phyloP scores from a whole-genome alignment of 805 yeast species.

The Candida maltosa region DNA sequence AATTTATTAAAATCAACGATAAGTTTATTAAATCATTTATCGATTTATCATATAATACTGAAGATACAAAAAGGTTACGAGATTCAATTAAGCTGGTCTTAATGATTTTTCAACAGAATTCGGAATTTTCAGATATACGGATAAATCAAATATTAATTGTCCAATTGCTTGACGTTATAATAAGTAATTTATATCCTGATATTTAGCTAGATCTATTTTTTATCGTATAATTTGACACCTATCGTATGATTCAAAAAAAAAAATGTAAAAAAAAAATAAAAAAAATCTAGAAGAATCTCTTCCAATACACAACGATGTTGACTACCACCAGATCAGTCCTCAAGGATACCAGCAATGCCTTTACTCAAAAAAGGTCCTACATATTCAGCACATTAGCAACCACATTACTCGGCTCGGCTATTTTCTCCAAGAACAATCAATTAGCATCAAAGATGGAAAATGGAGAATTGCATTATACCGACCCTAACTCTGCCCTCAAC shows the following conservation, averaged over 20 bases:
- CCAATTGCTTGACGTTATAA: constrained; percentile 18
- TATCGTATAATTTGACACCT: too few relatives aligned
- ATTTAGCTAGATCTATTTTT: too few relatives aligned
- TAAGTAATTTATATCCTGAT: constrained; percentile 22
- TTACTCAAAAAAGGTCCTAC: constrained; percentile 1
- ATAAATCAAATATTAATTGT: constrained; percentile 20
- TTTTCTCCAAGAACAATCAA: constrained; percentile 42
- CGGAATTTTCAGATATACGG: constrained; percentile 6
- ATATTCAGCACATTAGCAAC: constrained; percentile 1
- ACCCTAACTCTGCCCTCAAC: constrained; percentile 26
- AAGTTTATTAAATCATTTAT: background rate
- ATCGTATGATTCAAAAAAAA: too few relatives aligned
- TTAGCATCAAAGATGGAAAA: constrained; percentile 61
- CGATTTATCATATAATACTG: constrained; percentile 11
- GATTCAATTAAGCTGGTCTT: constrained; percentile 13
- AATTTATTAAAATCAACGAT: constrained; percentile 7
- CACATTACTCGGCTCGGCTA: constrained; percentile 23
- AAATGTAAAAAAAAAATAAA: too few relatives aligned
- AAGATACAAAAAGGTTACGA: constrained; percentile 14
- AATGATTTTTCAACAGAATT: constrained; percentile 14
- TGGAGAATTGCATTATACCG: constrained; percentile 43
- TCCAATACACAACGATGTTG: constrained; percentile 1
- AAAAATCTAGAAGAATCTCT: too few relatives aligned
- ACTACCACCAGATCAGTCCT: background rate
- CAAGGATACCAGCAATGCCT: background rate